These are phyloP conservation scores for Kipferlia bialata DNA, from an alignment of 78 protist species.

Conservation along the genomic window DNA sequence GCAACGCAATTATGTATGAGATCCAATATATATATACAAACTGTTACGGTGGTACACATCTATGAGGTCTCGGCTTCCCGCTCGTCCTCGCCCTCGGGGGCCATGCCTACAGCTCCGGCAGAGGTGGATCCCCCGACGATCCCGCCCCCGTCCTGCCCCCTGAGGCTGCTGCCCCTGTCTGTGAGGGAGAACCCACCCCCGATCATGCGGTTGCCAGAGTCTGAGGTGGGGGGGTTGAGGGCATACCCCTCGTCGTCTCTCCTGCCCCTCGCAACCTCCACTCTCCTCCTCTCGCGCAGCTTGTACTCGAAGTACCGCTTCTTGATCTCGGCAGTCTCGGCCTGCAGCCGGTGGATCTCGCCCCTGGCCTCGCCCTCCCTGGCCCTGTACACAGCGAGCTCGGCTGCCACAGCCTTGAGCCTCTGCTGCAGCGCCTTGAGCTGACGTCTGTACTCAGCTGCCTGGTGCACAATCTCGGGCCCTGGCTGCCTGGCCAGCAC, in stretches of 20 bases:
- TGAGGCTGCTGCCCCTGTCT: too few relatives aligned
- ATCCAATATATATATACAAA: too few relatives aligned
- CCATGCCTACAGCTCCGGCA: too few relatives aligned
- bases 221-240: too few relatives aligned
- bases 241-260: background rate
- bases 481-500: conserved; percentile 69
- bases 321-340: background rate
- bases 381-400: conserved; percentile 16
- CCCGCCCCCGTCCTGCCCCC: too few relatives aligned
- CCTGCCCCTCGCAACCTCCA: background rate
- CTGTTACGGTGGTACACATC: too few relatives aligned
- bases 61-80: too few relatives aligned
- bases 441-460: conserved; percentile 21
- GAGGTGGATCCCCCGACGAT: too few relatives aligned
- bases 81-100: too few relatives aligned
- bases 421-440: conserved; percentile 31
- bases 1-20: too few relatives aligned
- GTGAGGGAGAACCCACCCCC: too few relatives aligned
- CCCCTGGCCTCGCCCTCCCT: background rate
- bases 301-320: background rate
- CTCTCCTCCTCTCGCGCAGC: background rate
- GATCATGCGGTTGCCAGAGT: too few relatives aligned
- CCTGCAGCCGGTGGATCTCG: background rate
- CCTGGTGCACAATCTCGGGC: conserved; percentile 59
- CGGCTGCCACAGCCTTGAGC: conserved; percentile 46